A percentile compares a stretch with the other conserved stretches of the same genome.
phyloP scores from a whole-genome alignment of 257 asterid genomes.

The Rauvolfia tetraphylla region DNA sequence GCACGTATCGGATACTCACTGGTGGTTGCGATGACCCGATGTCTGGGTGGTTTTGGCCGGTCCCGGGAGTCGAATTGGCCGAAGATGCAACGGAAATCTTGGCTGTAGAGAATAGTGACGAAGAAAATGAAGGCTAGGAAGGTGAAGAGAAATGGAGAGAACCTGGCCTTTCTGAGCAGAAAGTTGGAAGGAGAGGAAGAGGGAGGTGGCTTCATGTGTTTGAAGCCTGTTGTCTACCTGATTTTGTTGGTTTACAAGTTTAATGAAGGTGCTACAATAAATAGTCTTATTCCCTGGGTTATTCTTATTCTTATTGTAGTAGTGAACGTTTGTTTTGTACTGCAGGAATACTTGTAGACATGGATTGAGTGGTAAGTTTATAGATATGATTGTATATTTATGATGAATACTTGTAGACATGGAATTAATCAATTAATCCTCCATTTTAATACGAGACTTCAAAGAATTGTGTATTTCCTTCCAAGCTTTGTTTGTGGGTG shows the following conservation, averaged over 20 bases:
- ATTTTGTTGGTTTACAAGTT: constrained; percentile 8
- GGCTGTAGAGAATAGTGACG: constrained; percentile 36
- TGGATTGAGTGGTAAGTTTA: no score
- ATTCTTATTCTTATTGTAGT: no score
- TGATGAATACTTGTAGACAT: not conserved
- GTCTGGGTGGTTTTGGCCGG: constrained; percentile 12
- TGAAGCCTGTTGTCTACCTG: not conserved
- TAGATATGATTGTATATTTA: not conserved
- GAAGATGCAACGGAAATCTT: constrained; percentile 35
- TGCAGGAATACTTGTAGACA: no score
- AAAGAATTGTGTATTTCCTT: no score
- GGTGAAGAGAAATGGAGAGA: constrained; percentile 35
- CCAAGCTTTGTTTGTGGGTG: not conserved
- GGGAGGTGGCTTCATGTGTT: constrained; percentile 30
- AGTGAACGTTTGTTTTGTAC: no score
- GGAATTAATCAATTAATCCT: not conserved
- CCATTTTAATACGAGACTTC: no score
- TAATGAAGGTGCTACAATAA: constrained; percentile 6
- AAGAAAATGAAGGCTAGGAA: constrained; percentile 36
- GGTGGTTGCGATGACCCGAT: constrained; percentile 22
- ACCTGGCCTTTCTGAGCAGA: constrained; percentile 24
- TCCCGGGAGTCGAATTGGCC: constrained; percentile 18
- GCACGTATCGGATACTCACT: constrained; percentile 22
- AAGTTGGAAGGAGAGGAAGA: constrained; percentile 25
- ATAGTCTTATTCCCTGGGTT: constrained; percentile 5